phyloP scores from a whole-genome alignment of 129 eudicot species.

The Tagetes patula region DNA sequence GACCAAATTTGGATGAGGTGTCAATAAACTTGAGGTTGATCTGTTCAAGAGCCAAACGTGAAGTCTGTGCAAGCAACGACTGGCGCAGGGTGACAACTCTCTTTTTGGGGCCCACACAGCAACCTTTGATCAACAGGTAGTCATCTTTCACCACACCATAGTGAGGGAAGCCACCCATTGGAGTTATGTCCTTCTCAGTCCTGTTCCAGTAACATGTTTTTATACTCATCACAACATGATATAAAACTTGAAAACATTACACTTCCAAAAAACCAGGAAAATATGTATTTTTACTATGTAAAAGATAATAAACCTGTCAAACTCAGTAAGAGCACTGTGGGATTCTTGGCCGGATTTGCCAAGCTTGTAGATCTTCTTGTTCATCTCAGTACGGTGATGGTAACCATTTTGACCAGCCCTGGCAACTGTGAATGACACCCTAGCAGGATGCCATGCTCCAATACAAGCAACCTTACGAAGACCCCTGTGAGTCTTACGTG shows the following conservation, averaged over 20 bases:
- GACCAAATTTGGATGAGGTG: slow-evolving; percentile 55
- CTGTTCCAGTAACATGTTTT: slow-evolving; percentile 5
- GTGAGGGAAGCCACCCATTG: slow-evolving; percentile 64
- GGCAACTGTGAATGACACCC: slow-evolving; percentile 76
- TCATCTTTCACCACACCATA: slow-evolving; percentile 60
- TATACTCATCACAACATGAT: not conserved
- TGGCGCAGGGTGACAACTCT: slow-evolving; percentile 54
- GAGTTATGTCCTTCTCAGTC: slow-evolving; percentile 58
- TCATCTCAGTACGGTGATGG: slow-evolving; percentile 78
- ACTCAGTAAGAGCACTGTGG: slow-evolving; percentile 70
- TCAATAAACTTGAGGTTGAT: slow-evolving; percentile 54
- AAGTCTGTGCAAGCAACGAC: slow-evolving; percentile 49
- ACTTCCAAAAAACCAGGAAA: no score
- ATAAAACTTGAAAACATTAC: no score
- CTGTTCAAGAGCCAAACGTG: slow-evolving; percentile 54
- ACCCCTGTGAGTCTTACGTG: slow-evolving; percentile 84
- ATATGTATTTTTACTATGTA: not conserved
- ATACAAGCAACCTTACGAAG: slow-evolving; percentile 84
- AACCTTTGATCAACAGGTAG: slow-evolving; percentile 51
- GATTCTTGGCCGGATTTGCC: slow-evolving; percentile 62
- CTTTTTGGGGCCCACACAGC: slow-evolving; percentile 58
- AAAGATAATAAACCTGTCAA: slow-evolving; percentile 51
- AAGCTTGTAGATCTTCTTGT: slow-evolving; percentile 72
- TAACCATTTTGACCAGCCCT: slow-evolving; percentile 83
- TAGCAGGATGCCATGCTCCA: slow-evolving; percentile 78